A percentile compares a stretch with the other conserved stretches of the same genome.
These are phyloP conservation scores for Termitomyces sp. DNA, from an alignment of 768 basidiomycete species.

Conservation along the genomic window DNA sequence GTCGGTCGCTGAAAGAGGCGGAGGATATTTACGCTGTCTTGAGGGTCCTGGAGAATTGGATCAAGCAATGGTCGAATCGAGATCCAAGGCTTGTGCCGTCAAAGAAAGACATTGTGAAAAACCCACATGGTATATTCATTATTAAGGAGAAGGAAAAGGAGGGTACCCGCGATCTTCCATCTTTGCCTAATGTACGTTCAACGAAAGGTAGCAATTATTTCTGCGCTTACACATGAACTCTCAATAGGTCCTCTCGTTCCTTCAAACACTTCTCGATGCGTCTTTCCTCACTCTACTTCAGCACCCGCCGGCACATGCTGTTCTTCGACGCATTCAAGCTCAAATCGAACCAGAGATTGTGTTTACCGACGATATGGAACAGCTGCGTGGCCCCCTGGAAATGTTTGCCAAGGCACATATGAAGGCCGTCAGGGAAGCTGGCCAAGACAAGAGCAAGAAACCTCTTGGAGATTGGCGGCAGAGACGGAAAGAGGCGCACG, in stretches of 20 bases:
- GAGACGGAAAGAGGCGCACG: slow-evolving; percentile 50
- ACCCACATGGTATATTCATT: slow-evolving; percentile 38
- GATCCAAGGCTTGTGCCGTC: slow-evolving; percentile 36
- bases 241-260: slow-evolving; percentile 51
- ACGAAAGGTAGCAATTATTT: not conserved
- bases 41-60: slow-evolving; percentile 47
- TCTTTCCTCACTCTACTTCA: slow-evolving; percentile 68
- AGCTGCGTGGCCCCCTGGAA: slow-evolving; percentile 60
- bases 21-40: slow-evolving; percentile 47
- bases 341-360: slow-evolving; percentile 55
- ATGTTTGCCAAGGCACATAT: slow-evolving; percentile 56
- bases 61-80: slow-evolving; percentile 32
- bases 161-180: slow-evolving; percentile 33
- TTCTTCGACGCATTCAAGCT: slow-evolving; percentile 47
- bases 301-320: slow-evolving; percentile 53
- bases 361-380: slow-evolving; percentile 47
- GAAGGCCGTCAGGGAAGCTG: slow-evolving; percentile 42
- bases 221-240: not conserved
- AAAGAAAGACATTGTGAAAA: slow-evolving; percentile 36
- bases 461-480: slow-evolving; percentile 44
- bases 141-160: slow-evolving; percentile 23
- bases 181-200: slow-evolving; percentile 37
- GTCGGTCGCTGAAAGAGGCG: slow-evolving; percentile 44
- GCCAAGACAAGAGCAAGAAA: slow-evolving; percentile 32
- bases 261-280: slow-evolving; percentile 68